Evolutionary conservation across 169 alveolate genomes (phyloP), one percentile per base, ranked within the genome.

Genomic region (Babesia bovis): DNA sequence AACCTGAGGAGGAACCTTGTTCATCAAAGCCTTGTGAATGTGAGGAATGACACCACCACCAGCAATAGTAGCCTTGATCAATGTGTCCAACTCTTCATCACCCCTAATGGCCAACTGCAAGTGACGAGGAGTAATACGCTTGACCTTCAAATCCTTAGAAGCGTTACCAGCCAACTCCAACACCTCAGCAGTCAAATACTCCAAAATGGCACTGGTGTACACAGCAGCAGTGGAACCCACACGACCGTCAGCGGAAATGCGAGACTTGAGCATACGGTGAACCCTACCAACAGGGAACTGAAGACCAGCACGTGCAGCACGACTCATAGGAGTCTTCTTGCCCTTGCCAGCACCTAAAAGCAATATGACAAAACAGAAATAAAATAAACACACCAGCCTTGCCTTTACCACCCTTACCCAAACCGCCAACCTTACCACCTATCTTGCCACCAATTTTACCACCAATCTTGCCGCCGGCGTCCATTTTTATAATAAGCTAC

Each of bases 181-280:
- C 49, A 98, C 99, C 87, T 98, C 99, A 42, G 99, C 99, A 42
- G 99, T 97, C 50, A 98, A 92, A 90, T 98, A 98, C 90, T 98
- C 99, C 67, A 98, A 86, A 68, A 98, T 96, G 50, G 99, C 99
- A 36, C 99, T 98, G 59, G 99, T 94, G 88, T 98, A 98, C 32
- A 98, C 99, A 33, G 99, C 99, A 25, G 99, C 99, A 2, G 99
- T 97, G 25, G 99, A 98, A 35, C 99, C 99, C 32, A 98, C 99
- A 90, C 99, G 92, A 78, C 98, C 97, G 72, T 95, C 97, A 9
- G 99, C 97, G 45, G 97, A 90, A 52, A 97, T 95, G 82, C 99
- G 94, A 42, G 91, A 89, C 91, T 97, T 98, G 66, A 97, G 89
- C 95, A 96, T 93, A 90, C 99, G 93, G 90, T 97, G 99, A 47